phyloP scores from a whole-genome alignment of 2,329 filamentous ascomycete genomes.

The Colletotrichum navitas region DNA sequence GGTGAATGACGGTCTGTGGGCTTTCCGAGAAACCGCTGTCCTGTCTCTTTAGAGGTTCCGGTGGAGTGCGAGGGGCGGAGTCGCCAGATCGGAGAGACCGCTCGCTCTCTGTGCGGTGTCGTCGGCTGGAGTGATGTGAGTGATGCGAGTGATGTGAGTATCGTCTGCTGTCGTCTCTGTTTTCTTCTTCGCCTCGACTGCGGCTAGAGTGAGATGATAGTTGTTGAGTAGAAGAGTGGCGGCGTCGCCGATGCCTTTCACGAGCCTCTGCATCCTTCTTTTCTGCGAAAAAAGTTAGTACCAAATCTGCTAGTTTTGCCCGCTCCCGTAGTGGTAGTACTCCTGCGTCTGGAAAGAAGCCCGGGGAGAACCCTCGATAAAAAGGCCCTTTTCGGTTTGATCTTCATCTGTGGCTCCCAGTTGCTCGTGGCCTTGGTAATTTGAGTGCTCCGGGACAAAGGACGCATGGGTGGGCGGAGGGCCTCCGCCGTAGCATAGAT shows the following conservation, averaged over 20 bases:
- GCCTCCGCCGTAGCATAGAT: constrained; percentile 65
- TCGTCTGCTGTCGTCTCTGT: constrained; percentile 48
- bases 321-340: constrained; percentile 51
- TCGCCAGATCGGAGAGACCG: constrained; percentile 50
- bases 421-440: constrained; percentile 47
- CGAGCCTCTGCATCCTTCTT: constrained; percentile 63
- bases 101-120: constrained; percentile 55
- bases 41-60: constrained; percentile 57
- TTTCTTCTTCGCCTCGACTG: constrained; percentile 51
- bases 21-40: constrained; percentile 63
- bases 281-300: constrained; percentile 70
- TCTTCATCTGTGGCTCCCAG: constrained; percentile 46
- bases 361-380: constrained; percentile 49
- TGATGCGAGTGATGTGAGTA: constrained; percentile 43
- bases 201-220: constrained; percentile 51
- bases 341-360: constrained; percentile 47
- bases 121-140: constrained; percentile 44
- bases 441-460: constrained; percentile 40
- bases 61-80: constrained; percentile 48
- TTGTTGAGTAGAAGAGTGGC: constrained; percentile 54
- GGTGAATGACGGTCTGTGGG: constrained; percentile 42
- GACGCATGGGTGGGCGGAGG: constrained; percentile 58
- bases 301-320: constrained; percentile 59
- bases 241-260: constrained; percentile 58
- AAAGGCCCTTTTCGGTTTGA: constrained; percentile 48